Conservation (phyloP, 2,329 filamentous ascomycete species). For the Delphinella strobiligena region DNA sequence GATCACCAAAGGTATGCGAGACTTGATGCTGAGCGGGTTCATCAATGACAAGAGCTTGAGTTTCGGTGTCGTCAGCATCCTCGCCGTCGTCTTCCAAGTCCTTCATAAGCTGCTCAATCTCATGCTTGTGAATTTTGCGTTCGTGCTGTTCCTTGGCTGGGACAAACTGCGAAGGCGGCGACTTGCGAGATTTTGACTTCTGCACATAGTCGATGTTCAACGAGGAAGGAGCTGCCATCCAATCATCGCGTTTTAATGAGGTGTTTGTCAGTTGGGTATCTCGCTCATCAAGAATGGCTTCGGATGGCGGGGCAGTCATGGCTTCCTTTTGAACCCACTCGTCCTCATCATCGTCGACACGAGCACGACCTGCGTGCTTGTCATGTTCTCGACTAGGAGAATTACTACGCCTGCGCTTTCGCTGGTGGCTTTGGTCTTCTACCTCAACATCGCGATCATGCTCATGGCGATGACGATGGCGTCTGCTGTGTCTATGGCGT, state of each 20-base stretch:
- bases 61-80: constrained; percentile 17
- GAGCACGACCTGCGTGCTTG: constrained; percentile 18
- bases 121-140: constrained; percentile 63
- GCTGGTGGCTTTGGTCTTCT: constrained; percentile 23
- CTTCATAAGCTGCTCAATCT: constrained; percentile 63
- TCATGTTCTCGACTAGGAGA: constrained; percentile 22
- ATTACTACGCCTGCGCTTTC: constrained; percentile 16
- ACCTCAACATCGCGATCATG: constrained; percentile 31
- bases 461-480: constrained; percentile 43
- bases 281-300: constrained; percentile 31
- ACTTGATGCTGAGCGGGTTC: constrained; percentile 50
- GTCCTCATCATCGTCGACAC: constrained; percentile 35
- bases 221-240: constrained; percentile 85
- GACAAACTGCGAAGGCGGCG: constrained; percentile 32
- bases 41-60: constrained; percentile 28
- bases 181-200: constrained; percentile 40
- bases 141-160: constrained; percentile 48
- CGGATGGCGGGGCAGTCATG: constrained; percentile 27
- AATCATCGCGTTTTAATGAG: constrained; percentile 61
- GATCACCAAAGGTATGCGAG: constrained; percentile 77
- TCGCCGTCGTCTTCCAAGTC: constrained; percentile 47
- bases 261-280: constrained; percentile 22
- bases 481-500: constrained; percentile 31
- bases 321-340: constrained; percentile 34
- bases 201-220: constrained; percentile 76